Evolutionary conservation across 352 stramenopile genomes (phyloP), one percentile per base, ranked within the genome.

Genomic region (Thalassiosira delicatula): DNA sequence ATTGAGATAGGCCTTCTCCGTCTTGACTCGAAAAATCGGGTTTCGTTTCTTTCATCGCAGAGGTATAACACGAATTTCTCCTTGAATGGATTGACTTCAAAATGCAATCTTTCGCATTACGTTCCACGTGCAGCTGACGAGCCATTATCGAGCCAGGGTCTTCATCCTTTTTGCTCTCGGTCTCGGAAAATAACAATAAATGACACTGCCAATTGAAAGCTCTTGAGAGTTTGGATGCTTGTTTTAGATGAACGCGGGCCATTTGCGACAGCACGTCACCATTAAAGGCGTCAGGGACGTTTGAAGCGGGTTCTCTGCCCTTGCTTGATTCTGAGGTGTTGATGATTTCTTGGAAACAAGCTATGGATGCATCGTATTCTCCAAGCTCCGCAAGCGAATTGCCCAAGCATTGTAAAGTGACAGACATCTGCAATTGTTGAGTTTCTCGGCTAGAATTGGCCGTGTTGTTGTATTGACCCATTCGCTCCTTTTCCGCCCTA

Each of bases 311-410:
- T 62, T 67, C 42, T 42, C n/a, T 4, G 21, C 51, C 44, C n/a
- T 42, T 59, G 49, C 23, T 53, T 57, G 23, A 19, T 21, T 11
- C 40, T 44, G 29, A 60, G 66, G 60, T 25, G 67, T 87, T 69
- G 53, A 90, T 79, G 37, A 82, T 70, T 75, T 89, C 73, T 54
- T 84, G 63, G 60, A 91, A 86, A 67, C 82, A 85, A 54, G 79
- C 79, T 29, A 89, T 71, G 27, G 79, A 81, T n/a, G 78, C 83
- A 73, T 91, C 82, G 76, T 88, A 87, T 56, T 91, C 82, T 70
- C 67, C 73, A 19, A 89, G 46, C 49, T 88, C 78, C n/a, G 77
- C 59, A 40, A 88, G 76, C 12, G 76, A 75, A 76, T 71, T 84
- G 37, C 79, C 85, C n/a, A 91, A 61, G 40, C 73, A 86, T 62